These are phyloP conservation scores for Ustilaginoidea virens DNA, from an alignment of 2,329 filamentous ascomycete species.

Conservation along the genomic window DNA sequence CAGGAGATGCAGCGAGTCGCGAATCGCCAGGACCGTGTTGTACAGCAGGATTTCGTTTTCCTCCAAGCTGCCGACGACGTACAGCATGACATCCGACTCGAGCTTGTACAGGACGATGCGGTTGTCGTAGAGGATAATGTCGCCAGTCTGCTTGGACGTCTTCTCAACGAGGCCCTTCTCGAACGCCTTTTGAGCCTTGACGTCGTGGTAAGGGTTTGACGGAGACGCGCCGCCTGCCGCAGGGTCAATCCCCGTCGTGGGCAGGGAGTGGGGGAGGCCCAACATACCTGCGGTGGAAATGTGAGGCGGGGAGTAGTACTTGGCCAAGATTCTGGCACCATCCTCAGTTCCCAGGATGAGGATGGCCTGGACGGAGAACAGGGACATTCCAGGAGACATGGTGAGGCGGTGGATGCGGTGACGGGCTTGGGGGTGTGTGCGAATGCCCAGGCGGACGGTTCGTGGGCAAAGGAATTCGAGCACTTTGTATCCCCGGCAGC, in stretches of 20 bases:
- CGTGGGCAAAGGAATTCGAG: too few relatives aligned
- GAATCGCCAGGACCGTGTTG: constrained; percentile 80
- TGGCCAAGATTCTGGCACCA: constrained; percentile 79
- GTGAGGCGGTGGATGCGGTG: too few relatives aligned
- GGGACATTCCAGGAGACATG: constrained; percentile 62
- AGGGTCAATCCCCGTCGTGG: constrained; percentile 6
- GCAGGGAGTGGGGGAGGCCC: constrained; percentile 12
- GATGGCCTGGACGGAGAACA: constrained; percentile 64
- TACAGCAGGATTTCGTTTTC: constrained; percentile 97
- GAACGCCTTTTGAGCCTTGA: constrained; percentile 91
- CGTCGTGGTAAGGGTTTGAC: constrained; percentile 64
- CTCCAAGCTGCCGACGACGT: constrained; percentile 78
- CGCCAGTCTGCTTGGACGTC: constrained; percentile 86
- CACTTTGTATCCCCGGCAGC: too few relatives aligned
- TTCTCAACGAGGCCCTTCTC: constrained; percentile 94
- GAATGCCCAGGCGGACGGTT: too few relatives aligned
- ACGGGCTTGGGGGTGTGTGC: too few relatives aligned
- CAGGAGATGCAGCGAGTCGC: constrained; percentile 78
- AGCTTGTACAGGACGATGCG: constrained; percentile 94
- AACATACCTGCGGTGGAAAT: constrained; percentile 22
- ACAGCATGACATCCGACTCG: constrained; percentile 92
- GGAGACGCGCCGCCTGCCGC: constrained; percentile 28
- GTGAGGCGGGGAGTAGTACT: constrained; percentile 66
- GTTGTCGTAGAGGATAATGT: constrained; percentile 97
- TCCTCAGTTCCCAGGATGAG: constrained; percentile 74